Evolutionary conservation across 192 early-diverging fungal genomes (phyloP).

Genomic region (Mortierella alpina): DNA sequence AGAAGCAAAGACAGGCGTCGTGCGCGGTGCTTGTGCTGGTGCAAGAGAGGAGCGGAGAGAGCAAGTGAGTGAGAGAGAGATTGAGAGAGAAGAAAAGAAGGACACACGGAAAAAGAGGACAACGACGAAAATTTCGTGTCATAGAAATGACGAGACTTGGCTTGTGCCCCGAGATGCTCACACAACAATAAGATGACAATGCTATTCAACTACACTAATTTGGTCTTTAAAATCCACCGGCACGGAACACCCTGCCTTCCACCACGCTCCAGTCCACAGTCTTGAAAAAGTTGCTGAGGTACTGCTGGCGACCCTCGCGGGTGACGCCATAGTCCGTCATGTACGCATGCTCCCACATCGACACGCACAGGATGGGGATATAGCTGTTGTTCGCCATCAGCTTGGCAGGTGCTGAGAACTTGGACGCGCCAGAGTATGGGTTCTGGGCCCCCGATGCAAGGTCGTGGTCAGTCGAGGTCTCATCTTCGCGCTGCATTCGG

Average conservation of each 20-base stretch:
- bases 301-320: constrained; percentile 44
- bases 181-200: not conserved
- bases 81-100: not conserved
- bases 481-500: constrained; percentile 43
- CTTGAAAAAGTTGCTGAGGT: constrained; percentile 53
- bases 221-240: constrained; percentile 27
- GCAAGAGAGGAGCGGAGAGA: not conserved
- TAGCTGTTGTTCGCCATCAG: constrained; percentile 50
- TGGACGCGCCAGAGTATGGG: constrained; percentile 43
- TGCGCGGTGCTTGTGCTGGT: too few species aligned
- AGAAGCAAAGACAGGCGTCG: too few species aligned
- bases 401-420: constrained; percentile 47
- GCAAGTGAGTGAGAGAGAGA: not conserved
- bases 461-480: constrained; percentile 34
- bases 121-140: too few species aligned
- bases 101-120: not conserved
- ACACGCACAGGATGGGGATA: constrained; percentile 52
- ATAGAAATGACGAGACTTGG: too few species aligned
- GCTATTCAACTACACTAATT: not conserved
- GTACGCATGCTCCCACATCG: constrained; percentile 61
- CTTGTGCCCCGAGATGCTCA: too few species aligned
- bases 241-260: constrained; percentile 46
- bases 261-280: constrained; percentile 54
- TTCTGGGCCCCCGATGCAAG: constrained; percentile 37
- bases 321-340: constrained; percentile 55